A percentile compares a stretch with the other conserved stretches of the same genome.
Evolutionary conservation across 371 early-diverging fungal species (phyloP).

Genomic region (Mortierella sp.): DNA sequence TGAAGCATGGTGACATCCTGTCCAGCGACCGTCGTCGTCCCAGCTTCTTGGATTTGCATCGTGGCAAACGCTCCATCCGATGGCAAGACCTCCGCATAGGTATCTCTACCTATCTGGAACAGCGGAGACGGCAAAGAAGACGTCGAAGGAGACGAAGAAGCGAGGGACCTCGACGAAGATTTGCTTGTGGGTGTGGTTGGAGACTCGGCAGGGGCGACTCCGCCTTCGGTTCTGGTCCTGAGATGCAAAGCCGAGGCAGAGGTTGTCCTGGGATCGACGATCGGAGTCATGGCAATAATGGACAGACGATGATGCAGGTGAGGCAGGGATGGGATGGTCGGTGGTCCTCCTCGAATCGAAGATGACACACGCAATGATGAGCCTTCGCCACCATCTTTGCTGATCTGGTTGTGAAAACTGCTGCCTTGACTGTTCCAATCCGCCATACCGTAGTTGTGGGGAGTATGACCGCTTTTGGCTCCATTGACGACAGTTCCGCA

Average conservation of each 20-base stretch:
- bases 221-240: not conserved
- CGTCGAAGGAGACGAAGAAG: not conserved
- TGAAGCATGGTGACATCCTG: not conserved
- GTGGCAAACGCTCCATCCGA: not conserved
- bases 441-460: no score
- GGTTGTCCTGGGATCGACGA: not conserved
- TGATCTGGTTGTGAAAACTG: not conserved
- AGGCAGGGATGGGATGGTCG: not conserved
- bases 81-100: not conserved
- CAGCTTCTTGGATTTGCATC: not conserved
- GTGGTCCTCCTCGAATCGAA: not conserved
- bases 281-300: not conserved
- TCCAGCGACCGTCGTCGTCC: not conserved
- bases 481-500: not conserved
- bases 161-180: not conserved
- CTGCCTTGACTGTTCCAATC: no score
- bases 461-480: not conserved
- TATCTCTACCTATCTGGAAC: not conserved
- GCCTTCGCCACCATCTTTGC: not conserved
- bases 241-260: not conserved
- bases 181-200: not conserved
- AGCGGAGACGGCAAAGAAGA: not conserved
- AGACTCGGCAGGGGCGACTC: not conserved
- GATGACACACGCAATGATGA: not conserved
- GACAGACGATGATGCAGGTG: not conserved